These are phyloP conservation scores for Jackrogersella multiformis DNA, from an alignment of 495 filamentous ascomycete genomes.

Conservation along the genomic window DNA sequence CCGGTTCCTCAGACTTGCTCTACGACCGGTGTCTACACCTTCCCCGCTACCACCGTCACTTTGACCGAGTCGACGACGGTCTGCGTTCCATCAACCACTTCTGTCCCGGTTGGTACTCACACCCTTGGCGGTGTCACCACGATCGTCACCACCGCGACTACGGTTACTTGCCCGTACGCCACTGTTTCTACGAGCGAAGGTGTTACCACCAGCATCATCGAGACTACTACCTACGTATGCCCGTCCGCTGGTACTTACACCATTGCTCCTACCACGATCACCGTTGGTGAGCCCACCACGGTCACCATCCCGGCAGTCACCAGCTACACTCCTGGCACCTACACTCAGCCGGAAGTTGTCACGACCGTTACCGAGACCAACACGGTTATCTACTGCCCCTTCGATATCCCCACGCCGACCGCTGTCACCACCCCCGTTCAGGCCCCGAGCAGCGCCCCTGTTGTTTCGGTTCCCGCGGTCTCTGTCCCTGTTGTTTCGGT, in stretches of 20 bases:
- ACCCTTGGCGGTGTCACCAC: constrained; percentile 83
- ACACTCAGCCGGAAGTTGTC: constrained; percentile 72
- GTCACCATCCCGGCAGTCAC: constrained; percentile 73
- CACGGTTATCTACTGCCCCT: constrained; percentile 78
- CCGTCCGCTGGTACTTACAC: constrained; percentile 83
- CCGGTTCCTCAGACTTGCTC: constrained; percentile 72
- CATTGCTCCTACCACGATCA: constrained; percentile 75
- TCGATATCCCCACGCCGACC: constrained; percentile 54
- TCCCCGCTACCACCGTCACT: constrained; percentile 78
- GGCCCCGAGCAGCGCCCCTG: constrained; percentile 19
- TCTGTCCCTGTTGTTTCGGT: background rate
- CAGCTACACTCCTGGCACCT: constrained; percentile 74
- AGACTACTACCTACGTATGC: constrained; percentile 80
- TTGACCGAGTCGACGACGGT: constrained; percentile 73
- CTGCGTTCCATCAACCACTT: constrained; percentile 69
- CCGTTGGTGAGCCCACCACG: constrained; percentile 62
- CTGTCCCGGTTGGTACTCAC: constrained; percentile 70
- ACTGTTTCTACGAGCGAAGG: constrained; percentile 69
- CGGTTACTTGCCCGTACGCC: constrained; percentile 77
- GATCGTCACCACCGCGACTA: constrained; percentile 73
- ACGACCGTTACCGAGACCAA: constrained; percentile 75
- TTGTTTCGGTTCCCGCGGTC: constrained; percentile 15
- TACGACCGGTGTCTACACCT: constrained; percentile 79
- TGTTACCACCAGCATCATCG: constrained; percentile 74
- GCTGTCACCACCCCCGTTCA: constrained; percentile 36